These are phyloP conservation scores for Malbranchea zuffiana DNA, from an alignment of 2,329 filamentous ascomycete species.

Conservation along the genomic window DNA sequence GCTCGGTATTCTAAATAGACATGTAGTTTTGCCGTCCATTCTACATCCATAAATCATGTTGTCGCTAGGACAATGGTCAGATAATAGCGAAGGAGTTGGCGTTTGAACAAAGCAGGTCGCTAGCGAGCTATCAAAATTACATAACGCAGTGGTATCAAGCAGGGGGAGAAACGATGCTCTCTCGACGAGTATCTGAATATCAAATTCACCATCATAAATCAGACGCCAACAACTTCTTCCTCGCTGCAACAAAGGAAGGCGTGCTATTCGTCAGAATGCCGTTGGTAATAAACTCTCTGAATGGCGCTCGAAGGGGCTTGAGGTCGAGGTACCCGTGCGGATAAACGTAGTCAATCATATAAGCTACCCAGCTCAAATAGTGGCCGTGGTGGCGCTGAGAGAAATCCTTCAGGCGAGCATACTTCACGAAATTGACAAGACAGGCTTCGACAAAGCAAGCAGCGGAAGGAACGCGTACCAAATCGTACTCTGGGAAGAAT, in stretches of 20 bases:
- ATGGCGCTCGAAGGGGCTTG: background rate
- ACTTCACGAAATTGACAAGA: conserved; percentile 8
- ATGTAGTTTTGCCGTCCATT: too few relatives aligned
- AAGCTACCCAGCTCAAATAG: conserved; percentile 11
- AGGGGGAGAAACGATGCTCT: too few relatives aligned
- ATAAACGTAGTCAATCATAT: conserved; percentile 13
- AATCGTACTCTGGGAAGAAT: conserved; percentile 7
- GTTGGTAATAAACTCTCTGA: conserved; percentile 8
- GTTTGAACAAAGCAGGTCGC: too few relatives aligned
- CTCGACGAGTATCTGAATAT: too few relatives aligned
- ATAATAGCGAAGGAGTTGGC: too few relatives aligned
- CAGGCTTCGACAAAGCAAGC: conserved; percentile 12
- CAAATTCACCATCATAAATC: too few relatives aligned
- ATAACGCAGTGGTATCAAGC: too few relatives aligned
- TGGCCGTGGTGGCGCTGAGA: background rate
- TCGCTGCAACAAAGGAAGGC: conserved; percentile 10
- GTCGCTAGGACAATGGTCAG: too few relatives aligned
- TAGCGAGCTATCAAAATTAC: too few relatives aligned
- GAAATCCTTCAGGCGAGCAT: conserved; percentile 5
- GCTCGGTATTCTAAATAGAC: too few relatives aligned
- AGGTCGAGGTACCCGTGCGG: conserved; percentile 7
- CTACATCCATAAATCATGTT: too few relatives aligned
- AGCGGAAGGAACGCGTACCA: conserved; percentile 10
- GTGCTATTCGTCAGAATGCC: conserved; percentile 7
- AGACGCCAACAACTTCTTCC: conserved; percentile 8